These are phyloP conservation scores for Hymenoscyphus scutula DNA, from an alignment of 2,329 filamentous ascomycete genomes.

Conservation along the genomic window DNA sequence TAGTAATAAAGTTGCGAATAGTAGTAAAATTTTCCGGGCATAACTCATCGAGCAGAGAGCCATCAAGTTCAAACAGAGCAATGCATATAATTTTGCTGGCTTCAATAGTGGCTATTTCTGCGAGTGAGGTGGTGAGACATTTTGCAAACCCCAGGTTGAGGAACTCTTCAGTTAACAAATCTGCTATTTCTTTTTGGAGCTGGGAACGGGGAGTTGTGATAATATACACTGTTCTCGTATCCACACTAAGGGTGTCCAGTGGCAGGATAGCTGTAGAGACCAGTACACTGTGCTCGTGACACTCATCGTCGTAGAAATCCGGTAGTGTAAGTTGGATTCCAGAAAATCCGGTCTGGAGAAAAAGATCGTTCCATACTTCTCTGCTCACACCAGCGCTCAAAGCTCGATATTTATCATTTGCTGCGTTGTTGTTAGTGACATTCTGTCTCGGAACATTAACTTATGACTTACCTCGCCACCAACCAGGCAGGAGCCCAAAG, in stretches of 20 bases:
- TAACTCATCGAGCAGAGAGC: not conserved
- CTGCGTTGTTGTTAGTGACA: not conserved
- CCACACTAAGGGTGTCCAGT: not conserved
- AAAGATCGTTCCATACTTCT: not conserved
- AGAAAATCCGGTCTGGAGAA: slow-evolving; percentile 25
- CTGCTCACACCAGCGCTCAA: slow-evolving; percentile 24
- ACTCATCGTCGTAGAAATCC: not conserved
- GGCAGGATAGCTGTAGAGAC: not conserved
- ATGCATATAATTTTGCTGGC: not conserved
- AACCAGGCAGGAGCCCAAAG: slow-evolving; percentile 40
- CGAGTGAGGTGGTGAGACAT: not conserved
- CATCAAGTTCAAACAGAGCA: not conserved
- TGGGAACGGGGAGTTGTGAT: not conserved
- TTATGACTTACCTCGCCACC: slow-evolving; percentile 36
- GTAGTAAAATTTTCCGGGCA: not conserved
- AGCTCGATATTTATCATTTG: slow-evolving; percentile 19
- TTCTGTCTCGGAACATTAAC: not conserved
- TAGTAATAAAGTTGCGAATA: not conserved
- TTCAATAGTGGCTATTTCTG: not conserved
- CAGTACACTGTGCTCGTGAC: slow-evolving; percentile 1
- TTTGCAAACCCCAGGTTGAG: not conserved
- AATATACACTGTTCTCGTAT: not conserved
- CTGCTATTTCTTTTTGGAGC: not conserved
- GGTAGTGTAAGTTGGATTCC: slow-evolving; percentile 27
- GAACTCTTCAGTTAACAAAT: not conserved